Conservation (phyloP, 805 yeast species). For the Groenewaldozyma salmanticensis region DNA sequence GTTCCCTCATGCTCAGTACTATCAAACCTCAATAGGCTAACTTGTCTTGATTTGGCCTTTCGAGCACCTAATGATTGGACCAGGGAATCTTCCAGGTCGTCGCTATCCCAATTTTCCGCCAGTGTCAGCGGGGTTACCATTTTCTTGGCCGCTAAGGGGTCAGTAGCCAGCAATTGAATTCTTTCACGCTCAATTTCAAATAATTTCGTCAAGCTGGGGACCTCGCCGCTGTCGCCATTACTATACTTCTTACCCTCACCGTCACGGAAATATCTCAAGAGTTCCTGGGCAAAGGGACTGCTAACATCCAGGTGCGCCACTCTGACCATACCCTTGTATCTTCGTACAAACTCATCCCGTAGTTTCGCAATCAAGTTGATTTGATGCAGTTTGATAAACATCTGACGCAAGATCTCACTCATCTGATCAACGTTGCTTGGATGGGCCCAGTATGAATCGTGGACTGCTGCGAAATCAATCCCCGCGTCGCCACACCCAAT, state of each 20-base stretch:
- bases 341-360: conserved; percentile 66
- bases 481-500: conserved; percentile 56
- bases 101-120: conserved; percentile 16
- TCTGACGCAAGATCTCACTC: conserved; percentile 62
- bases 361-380: conserved; percentile 62
- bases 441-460: conserved; percentile 98
- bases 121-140: conserved; percentile 68
- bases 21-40: conserved; percentile 7
- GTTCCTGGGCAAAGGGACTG: conserved; percentile 36
- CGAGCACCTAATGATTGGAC: conserved; percentile 15
- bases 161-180: conserved; percentile 36
- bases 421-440: conserved; percentile 70
- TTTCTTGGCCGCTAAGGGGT: conserved; percentile 35
- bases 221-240: conserved; percentile 6
- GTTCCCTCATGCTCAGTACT: conserved; percentile 27
- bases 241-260: conserved; percentile 5
- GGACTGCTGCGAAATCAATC: conserved; percentile 84
- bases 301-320: conserved; percentile 35
- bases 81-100: conserved; percentile 26
- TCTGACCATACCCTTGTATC: conserved; percentile 66
- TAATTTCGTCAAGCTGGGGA: conserved; percentile 44
- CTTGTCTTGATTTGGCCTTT: conserved; percentile 4
- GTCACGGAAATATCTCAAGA: conserved; percentile 38
- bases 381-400: conserved; percentile 69
- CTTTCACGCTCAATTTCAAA: conserved; percentile 60